Evolutionary conservation across 2,329 filamentous ascomycete species (phyloP), one percentile per base, ranked within the genome.

Genomic region (Hypoxylon sp.): DNA sequence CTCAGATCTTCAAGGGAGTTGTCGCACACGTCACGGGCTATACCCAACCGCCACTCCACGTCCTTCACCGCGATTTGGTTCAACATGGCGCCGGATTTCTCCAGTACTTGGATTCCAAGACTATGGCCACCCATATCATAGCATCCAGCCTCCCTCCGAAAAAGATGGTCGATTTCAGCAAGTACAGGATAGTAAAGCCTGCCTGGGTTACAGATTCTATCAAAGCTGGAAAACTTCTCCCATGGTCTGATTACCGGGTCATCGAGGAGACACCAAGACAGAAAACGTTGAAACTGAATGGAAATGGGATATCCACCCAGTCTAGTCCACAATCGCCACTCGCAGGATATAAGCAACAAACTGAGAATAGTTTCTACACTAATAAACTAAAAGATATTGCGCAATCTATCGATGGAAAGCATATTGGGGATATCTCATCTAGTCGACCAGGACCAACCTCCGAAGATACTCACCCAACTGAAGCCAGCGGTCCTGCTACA

Each of bases 11-110:
- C 83, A 93, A 91, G 71, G 94, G 93, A 0, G 86, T 98, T 7
- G 94, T 97, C 11, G 93, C 91, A 8, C 93, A 97, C 79, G 91
- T 99, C 23, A 97, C 94, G 73, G 96, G 96, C 51, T 99, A 98
- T 76, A 99, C 96, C 0, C 95, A 98, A 73, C 96, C 96, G 0
- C 93, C 94, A 1, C 83, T 97, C 56, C 94, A 94, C 72, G 88
- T 97, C 46, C 86, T 99, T 16, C 95, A 97, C 80, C 89, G 84
- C 56, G 85, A 97, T 65, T 91, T 99, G 60, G 95, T 99, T 16
- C 88, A 91, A 72, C 90, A 98, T 86, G 96, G 96, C n/a, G 96
- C 94, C 30, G 92, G 91, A 0, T 98, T 97, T 72, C 85, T 97
- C 66, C 96, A 99, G 77, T 98, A 98, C 74, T 83, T 99, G 9